Evolutionary conservation across 768 basidiomycete genomes (phyloP).

Genomic region (Calocybe gangraenosa): DNA sequence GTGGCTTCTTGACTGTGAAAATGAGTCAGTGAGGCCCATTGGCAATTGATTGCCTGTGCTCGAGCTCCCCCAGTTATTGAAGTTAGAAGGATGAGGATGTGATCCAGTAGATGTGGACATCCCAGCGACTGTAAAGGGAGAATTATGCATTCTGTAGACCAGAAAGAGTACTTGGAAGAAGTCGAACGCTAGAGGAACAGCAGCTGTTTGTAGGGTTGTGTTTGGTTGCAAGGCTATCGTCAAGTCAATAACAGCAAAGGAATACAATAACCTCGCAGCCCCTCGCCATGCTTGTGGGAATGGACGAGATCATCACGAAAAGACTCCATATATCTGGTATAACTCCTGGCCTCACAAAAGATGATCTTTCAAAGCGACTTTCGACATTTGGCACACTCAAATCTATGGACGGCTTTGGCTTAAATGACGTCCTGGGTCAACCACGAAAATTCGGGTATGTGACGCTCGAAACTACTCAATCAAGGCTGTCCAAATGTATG

Average conservation of each 20-base stretch:
- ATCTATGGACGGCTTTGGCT: constrained; percentile 66
- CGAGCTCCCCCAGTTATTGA: constrained; percentile 48
- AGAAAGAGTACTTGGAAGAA: neutral
- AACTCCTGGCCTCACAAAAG: constrained; percentile 55
- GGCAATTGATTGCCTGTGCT: constrained; percentile 38
- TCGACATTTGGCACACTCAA: constrained; percentile 66
- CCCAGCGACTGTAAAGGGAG: constrained; percentile 55
- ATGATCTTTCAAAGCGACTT: constrained; percentile 56
- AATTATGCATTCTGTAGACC: constrained; percentile 30
- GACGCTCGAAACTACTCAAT: constrained; percentile 60
- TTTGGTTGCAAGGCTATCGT: neutral
- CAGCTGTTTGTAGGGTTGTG: neutral
- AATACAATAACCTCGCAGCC: neutral
- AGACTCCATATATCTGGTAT: constrained; percentile 74
- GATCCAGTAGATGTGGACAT: constrained; percentile 49
- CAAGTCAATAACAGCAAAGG: neutral
- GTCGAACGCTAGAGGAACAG: neutral
- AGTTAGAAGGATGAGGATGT: constrained; percentile 44
- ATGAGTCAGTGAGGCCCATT: constrained; percentile 58
- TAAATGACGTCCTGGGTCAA: constrained; percentile 57
- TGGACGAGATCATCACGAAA: constrained; percentile 38
- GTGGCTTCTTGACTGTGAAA: constrained; percentile 69
- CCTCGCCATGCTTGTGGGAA: neutral
- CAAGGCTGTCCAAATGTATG: constrained; percentile 64
- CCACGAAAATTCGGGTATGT: constrained; percentile 72